A percentile compares a stretch with the other conserved stretches of the same genome.
These are phyloP conservation scores for Eutrema heterophyllum DNA, from an alignment of 345 rosid genomes.

Conservation along the genomic window DNA sequence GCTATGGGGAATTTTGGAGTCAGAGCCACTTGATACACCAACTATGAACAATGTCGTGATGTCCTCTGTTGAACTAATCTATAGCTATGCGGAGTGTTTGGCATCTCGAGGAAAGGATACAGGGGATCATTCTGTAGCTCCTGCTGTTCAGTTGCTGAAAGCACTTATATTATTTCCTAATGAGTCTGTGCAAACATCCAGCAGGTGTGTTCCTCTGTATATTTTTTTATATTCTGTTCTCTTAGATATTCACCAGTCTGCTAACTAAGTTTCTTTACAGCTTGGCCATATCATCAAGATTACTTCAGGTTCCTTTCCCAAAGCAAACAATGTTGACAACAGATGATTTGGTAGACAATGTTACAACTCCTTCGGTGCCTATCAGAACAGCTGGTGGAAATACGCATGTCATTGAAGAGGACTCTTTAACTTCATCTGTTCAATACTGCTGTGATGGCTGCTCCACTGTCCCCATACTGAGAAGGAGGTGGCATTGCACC, in stretches of 20 bases:
- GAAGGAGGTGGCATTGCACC: constrained; percentile 99
- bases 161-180: constrained; percentile 74
- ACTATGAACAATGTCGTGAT: constrained; percentile 88
- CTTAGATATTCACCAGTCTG: constrained; percentile 3
- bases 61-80: constrained; percentile 89
- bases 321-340: constrained; percentile 83
- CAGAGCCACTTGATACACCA: constrained; percentile 86
- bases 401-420: constrained; percentile 86
- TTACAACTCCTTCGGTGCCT: constrained; percentile 50
- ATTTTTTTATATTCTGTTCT: not conserved
- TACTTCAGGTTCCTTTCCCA: constrained; percentile 99
- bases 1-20: constrained; percentile 95
- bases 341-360: constrained; percentile 73
- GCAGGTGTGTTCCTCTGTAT: constrained; percentile 62
- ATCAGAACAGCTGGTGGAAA: constrained; percentile 59
- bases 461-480: constrained; percentile 90
- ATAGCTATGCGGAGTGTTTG: constrained; percentile 94
- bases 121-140: constrained; percentile 64
- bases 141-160: constrained; percentile 78
- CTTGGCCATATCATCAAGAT: constrained; percentile 95
- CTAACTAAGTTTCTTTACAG: constrained; percentile 44
- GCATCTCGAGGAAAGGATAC: constrained; percentile 72
- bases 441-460: constrained; percentile 99
- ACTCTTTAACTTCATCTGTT: constrained; percentile 89
- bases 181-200: constrained; percentile 89